These are phyloP conservation scores for Thelonectria discophora DNA, from an alignment of 2,329 filamentous ascomycete species.

Conservation along the genomic window DNA sequence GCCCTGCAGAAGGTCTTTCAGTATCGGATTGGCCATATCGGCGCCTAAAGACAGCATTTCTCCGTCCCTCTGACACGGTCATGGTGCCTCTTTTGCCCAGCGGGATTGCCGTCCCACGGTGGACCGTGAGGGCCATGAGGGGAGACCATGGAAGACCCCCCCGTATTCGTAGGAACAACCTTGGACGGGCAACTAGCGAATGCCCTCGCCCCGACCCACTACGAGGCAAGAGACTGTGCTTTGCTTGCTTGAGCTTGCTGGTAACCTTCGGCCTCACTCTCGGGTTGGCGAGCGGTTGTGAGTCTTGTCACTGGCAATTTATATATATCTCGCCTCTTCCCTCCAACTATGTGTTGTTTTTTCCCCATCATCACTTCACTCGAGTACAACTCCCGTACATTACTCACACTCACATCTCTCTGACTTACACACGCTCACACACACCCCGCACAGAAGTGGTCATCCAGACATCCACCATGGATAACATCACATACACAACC, in stretches of 20 bases:
- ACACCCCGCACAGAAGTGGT: too few species aligned
- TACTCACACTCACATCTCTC: too few species aligned
- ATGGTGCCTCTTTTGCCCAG: not conserved
- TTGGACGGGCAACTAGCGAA: not conserved
- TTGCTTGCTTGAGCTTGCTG: not conserved
- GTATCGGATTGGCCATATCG: not conserved
- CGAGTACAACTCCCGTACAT: not conserved
- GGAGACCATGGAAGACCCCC: not conserved
- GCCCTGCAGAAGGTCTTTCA: too few species aligned
- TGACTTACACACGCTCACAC: too few species aligned
- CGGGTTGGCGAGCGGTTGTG: not conserved
- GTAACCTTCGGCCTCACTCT: slow-evolving; percentile 24
- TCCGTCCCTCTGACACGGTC: slow-evolving; percentile 3
- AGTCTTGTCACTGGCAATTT: not conserved
- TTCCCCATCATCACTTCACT: not conserved
- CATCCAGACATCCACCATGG: slow-evolving; percentile 19
- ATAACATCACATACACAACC: slow-evolving; percentile 30
- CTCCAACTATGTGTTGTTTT: not conserved
- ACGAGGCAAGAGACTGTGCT: not conserved
- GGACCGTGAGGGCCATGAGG: not conserved
- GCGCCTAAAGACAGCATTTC: slow-evolving; percentile 8
- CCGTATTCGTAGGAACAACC: not conserved
- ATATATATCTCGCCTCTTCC: slow-evolving; percentile 11
- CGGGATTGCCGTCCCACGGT: not conserved
- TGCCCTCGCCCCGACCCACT: slow-evolving; percentile 19